These are phyloP conservation scores for Yamadazyma tumulicola DNA, from an alignment of 805 yeast genomes.

Conservation along the genomic window DNA sequence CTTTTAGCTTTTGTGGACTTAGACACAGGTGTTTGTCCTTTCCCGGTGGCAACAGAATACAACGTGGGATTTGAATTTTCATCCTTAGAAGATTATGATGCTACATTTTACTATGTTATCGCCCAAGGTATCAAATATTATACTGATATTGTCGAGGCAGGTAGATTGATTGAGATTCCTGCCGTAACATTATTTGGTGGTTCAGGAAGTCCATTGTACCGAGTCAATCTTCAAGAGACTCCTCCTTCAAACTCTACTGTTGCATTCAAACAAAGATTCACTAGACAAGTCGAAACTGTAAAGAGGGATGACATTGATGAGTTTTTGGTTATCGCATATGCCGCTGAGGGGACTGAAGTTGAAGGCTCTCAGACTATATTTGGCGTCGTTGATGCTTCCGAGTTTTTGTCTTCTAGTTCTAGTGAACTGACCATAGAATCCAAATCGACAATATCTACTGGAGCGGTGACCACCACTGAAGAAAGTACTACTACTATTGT, in stretches of 20 bases:
- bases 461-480: too few species aligned
- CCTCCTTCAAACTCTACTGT: conserved; percentile 39
- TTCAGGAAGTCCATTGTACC: conserved; percentile 23
- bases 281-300: conserved; percentile 18
- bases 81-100: conserved; percentile 27
- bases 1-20: conserved; percentile 34
- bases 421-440: too few species aligned
- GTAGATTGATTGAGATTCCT: conserved; percentile 30
- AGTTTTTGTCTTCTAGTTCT: conserved; percentile 10
- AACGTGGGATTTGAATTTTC: conserved; percentile 26
- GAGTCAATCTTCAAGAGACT: conserved; percentile 22
- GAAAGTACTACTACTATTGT: too few species aligned
- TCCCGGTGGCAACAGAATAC: conserved; percentile 27
- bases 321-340: conserved; percentile 15
- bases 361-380: conserved; percentile 27
- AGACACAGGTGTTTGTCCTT: conserved; percentile 39
- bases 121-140: conserved; percentile 23
- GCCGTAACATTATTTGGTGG: conserved; percentile 25
- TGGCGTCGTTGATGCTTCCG: conserved; percentile 14
- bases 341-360: conserved; percentile 16
- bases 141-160: conserved; percentile 33
- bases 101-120: conserved; percentile 33
- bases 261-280: conserved; percentile 38
- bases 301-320: conserved; percentile 34
- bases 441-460: too few species aligned